phyloP scores from a whole-genome alignment of 176 grass and related monocot genomes.

The Tuctoria greenei region DNA sequence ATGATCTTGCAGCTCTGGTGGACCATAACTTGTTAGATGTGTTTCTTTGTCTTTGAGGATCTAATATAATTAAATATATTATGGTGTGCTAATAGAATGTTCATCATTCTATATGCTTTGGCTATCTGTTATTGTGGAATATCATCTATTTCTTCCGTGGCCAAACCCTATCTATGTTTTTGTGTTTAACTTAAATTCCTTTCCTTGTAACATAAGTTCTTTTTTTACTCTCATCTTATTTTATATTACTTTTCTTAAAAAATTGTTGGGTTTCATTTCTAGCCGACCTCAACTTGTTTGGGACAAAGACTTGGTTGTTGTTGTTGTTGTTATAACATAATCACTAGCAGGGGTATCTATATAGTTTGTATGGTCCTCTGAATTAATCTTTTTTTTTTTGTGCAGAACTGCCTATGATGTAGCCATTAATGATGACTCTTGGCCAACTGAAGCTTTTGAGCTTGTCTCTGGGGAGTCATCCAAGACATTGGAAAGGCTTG shows the following conservation, averaged over 20 bases:
- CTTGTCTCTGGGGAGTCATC: constrained; percentile 67
- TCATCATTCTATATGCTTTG: not conserved
- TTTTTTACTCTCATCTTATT: too few relatives aligned
- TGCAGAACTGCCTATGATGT: constrained; percentile 98
- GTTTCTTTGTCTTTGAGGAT: not conserved
- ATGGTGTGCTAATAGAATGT: too few relatives aligned
- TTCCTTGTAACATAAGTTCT: too few relatives aligned
- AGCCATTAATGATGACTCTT: constrained; percentile 79
- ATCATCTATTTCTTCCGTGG: not conserved
- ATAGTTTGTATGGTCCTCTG: not conserved
- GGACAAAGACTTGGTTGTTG: too few relatives aligned
- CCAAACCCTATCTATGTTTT: not conserved
- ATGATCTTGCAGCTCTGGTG: not conserved
- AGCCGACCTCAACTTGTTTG: too few relatives aligned
- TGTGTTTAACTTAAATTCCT: not conserved
- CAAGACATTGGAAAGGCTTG: constrained; percentile 90
- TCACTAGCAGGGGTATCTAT: not conserved
- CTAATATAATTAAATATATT: not conserved
- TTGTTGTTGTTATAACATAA: not conserved
- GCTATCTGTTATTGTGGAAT: not conserved
- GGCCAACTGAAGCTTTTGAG: constrained; percentile 78
- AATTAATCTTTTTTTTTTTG: constrained; percentile 1
- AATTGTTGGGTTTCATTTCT: too few relatives aligned
- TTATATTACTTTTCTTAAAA: too few relatives aligned
- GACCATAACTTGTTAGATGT: not conserved